Conservation (phyloP, 2,329 filamentous ascomycete genomes). For the Didymellaceae sp. region DNA sequence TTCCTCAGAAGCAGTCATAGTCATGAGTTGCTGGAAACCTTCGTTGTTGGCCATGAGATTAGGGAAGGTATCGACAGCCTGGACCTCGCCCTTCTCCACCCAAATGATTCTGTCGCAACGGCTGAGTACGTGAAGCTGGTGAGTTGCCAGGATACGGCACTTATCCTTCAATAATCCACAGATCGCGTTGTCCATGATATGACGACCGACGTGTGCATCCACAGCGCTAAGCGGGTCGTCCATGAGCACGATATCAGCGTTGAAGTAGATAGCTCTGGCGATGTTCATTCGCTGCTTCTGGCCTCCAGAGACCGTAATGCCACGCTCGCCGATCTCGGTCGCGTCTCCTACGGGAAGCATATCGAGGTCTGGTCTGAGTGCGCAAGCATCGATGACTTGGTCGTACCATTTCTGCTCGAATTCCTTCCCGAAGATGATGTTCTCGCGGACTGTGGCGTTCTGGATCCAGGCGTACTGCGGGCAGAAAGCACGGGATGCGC, state of each 20-base stretch:
- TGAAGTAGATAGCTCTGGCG: slow-evolving; percentile 75
- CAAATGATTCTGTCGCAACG: slow-evolving; percentile 91
- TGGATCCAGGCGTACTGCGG: slow-evolving; percentile 99
- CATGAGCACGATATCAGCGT: slow-evolving; percentile 68
- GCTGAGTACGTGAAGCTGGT: slow-evolving; percentile 91
- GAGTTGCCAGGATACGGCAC: slow-evolving; percentile 88
- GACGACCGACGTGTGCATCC: slow-evolving; percentile 66
- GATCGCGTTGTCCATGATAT: slow-evolving; percentile 93
- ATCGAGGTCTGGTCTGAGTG: slow-evolving; percentile 82
- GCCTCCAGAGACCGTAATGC: slow-evolving; percentile 93
- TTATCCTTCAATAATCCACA: slow-evolving; percentile 87
- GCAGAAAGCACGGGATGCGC: slow-evolving; percentile 85
- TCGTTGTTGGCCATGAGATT: slow-evolving; percentile 81
- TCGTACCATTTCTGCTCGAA: slow-evolving; percentile 78
- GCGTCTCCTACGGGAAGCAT: slow-evolving; percentile 89
- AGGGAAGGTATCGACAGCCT: slow-evolving; percentile 86
- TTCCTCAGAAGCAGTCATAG: slow-evolving; percentile 72
- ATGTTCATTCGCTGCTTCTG: slow-evolving; percentile 97
- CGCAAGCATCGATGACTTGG: slow-evolving; percentile 84
- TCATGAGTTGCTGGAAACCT: slow-evolving; percentile 85
- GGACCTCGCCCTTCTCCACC: slow-evolving; percentile 86
- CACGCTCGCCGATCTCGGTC: slow-evolving; percentile 94
- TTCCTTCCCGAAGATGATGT: slow-evolving; percentile 87
- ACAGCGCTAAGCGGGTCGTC: slow-evolving; percentile 68
- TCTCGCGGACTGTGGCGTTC: slow-evolving; percentile 84